Percentiles rank a stretch among this genome's conserved stretches.
Evolutionary conservation across 2,329 filamentous ascomycete species (phyloP).

Genomic region (Neophaeococcomyces mojaviensis): DNA sequence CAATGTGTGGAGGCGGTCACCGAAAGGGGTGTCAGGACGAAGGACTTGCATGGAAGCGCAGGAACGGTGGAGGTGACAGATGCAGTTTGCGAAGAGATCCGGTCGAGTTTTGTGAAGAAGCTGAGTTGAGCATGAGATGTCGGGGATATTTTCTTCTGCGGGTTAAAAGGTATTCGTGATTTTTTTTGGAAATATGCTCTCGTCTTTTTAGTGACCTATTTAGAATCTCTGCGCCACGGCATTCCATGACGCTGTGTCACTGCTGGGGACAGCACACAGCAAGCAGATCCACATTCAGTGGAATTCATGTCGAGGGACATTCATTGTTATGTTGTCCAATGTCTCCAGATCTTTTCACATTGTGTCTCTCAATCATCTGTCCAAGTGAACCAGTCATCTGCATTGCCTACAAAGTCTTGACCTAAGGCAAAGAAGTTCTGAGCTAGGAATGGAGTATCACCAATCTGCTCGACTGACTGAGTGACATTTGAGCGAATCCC

Average conservation of each 20-base stretch:
- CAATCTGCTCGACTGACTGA: slow-evolving; percentile 21
- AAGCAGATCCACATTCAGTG: too few species aligned
- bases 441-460: slow-evolving; percentile 41
- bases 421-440: slow-evolving; percentile 43
- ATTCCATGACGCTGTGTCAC: too few species aligned
- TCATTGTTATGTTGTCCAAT: too few species aligned
- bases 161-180: too few species aligned
- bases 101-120: not conserved
- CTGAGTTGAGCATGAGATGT: too few species aligned
- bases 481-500: not conserved
- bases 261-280: too few species aligned
- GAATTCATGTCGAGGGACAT: too few species aligned
- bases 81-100: slow-evolving; percentile 37
- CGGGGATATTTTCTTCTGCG: too few species aligned
- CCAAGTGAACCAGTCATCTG: slow-evolving; percentile 29
- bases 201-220: too few species aligned
- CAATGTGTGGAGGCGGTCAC: slow-evolving; percentile 55
- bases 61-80: slow-evolving; percentile 53
- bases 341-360: too few species aligned
- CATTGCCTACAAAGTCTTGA: slow-evolving; percentile 34
- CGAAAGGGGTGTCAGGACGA: slow-evolving; percentile 47
- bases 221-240: too few species aligned
- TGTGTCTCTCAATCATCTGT: not conserved
- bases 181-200: too few species aligned
- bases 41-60: slow-evolving; percentile 52